Evolutionary conservation across 1,284 basidiomycete species (phyloP).

Genomic region (Boletellus deceptivus): DNA sequence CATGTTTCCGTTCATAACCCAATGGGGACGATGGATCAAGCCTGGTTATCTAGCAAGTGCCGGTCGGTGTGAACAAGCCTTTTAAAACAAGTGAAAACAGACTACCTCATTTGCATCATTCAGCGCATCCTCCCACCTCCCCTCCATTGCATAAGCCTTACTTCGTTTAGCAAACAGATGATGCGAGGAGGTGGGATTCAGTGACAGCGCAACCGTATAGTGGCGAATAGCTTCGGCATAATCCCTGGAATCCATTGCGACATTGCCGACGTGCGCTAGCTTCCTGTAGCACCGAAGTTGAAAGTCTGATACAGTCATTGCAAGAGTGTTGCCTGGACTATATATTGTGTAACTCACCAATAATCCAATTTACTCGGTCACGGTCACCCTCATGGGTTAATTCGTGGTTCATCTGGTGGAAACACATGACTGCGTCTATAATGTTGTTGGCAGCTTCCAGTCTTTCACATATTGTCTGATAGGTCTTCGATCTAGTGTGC

Average conservation of each 20-base stretch:
- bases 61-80: neutral
- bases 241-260: neutral
- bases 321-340: no score
- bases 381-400: no score
- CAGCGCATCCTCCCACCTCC: neutral
- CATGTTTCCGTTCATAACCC: no score
- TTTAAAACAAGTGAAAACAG: neutral
- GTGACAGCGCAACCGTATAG: neutral
- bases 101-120: slow-evolving; percentile 1
- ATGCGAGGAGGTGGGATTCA: neutral
- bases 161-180: slow-evolving; percentile 1
- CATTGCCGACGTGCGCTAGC: neutral
- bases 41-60: neutral
- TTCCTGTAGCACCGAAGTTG: neutral
- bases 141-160: neutral
- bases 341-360: no score
- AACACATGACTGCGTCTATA: no score
- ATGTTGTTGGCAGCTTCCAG: no score
- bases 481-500: neutral
- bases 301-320: no score
- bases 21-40: neutral
- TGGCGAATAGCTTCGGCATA: neutral
- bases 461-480: neutral
- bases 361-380: no score
- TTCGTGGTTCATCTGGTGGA: no score